Conservation (phyloP, 2,329 filamentous ascomycete genomes). For the Cladosporium velox region DNA sequence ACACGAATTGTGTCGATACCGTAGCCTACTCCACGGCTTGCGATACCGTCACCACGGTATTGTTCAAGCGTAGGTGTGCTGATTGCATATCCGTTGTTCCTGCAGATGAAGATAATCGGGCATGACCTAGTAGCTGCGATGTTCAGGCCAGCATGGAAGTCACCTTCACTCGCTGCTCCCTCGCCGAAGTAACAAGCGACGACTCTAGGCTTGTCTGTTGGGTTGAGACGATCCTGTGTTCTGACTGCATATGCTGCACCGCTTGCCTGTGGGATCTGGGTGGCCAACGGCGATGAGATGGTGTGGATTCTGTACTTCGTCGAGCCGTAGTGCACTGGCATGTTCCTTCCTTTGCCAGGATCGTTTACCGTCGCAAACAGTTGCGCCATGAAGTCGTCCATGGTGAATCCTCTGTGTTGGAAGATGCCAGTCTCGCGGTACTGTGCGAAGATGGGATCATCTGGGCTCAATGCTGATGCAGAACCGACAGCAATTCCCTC, state of each 20-base stretch:
- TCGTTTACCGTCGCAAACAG: slow-evolving; percentile 87
- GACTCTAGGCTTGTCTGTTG: slow-evolving; percentile 66
- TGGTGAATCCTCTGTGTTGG: slow-evolving; percentile 80
- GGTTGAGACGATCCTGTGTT: slow-evolving; percentile 72
- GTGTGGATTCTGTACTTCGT: slow-evolving; percentile 83
- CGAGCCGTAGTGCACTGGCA: slow-evolving; percentile 96
- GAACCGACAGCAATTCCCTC: slow-evolving; percentile 92
- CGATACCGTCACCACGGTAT: slow-evolving; percentile 88
- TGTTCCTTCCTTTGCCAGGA: slow-evolving; percentile 79
- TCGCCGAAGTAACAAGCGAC: slow-evolving; percentile 88
- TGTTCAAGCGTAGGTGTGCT: slow-evolving; percentile 87
- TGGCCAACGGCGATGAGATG: slow-evolving; percentile 81
- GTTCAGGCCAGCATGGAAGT: slow-evolving; percentile 89
- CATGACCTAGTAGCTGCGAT: slow-evolving; percentile 88
- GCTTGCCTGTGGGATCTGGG: slow-evolving; percentile 84
- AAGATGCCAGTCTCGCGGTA: slow-evolving; percentile 94
- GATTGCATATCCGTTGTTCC: slow-evolving; percentile 92
- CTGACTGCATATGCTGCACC: slow-evolving; percentile 88
- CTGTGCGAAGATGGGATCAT: slow-evolving; percentile 90
- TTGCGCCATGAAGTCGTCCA: slow-evolving; percentile 92
- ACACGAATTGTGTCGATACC: slow-evolving; percentile 92
- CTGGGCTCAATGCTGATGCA: slow-evolving; percentile 76
- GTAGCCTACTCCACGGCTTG: slow-evolving; percentile 81
- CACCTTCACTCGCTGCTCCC: slow-evolving; percentile 85
- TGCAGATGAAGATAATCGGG: slow-evolving; percentile 84